These are phyloP conservation scores for Mortierella antarctica DNA, from an alignment of 192 early-diverging fungal species.

Conservation along the genomic window DNA sequence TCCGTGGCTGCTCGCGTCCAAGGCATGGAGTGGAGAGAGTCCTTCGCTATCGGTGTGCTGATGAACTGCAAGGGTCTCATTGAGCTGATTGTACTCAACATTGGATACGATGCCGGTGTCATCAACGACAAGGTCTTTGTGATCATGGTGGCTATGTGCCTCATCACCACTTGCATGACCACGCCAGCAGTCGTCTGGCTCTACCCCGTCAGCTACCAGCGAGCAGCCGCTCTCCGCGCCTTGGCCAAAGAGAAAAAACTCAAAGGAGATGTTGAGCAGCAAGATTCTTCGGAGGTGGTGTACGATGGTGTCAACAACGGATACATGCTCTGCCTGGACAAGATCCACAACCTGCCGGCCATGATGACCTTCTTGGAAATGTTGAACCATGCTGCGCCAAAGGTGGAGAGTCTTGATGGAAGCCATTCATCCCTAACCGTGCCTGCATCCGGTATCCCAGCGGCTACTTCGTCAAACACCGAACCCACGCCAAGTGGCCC, in stretches of 20 bases:
- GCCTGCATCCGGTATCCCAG: not conserved
- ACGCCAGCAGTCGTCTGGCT: constrained; percentile 78
- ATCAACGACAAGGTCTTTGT: constrained; percentile 72
- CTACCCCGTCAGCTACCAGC: constrained; percentile 79
- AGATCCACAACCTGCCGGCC: constrained; percentile 56
- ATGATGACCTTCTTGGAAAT: constrained; percentile 58
- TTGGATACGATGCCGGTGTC: constrained; percentile 87
- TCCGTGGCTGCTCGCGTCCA: constrained; percentile 72
- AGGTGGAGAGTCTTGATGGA: not conserved
- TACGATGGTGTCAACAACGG: constrained; percentile 24
- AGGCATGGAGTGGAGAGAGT: constrained; percentile 86
- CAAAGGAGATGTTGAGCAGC: constrained; percentile 6
- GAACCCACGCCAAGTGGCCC: constrained; percentile 9
- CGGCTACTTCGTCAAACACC: not conserved
- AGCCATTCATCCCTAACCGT: constrained; percentile 17
- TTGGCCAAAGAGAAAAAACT: constrained; percentile 15
- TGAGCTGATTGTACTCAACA: constrained; percentile 95
- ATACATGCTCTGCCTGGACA: constrained; percentile 52
- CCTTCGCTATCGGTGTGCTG: constrained; percentile 83
- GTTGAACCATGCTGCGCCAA: constrained; percentile 19
- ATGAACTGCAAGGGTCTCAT: constrained; percentile 98
- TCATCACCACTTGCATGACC: constrained; percentile 91
- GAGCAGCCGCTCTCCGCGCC: constrained; percentile 19
- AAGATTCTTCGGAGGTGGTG: not conserved
- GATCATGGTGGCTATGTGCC: constrained; percentile 64